Percentiles rank a stretch among this genome's conserved stretches.
These are phyloP conservation scores for Citrus sinensis DNA, from an alignment of 345 rosid genomes.

Conservation along the genomic window DVS_A1.0 CM039163.1:49730501-49731000, in stretches of 20 bases:
- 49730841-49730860: neutral
- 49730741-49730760: slow-evolving; percentile 22
- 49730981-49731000: too few species aligned
- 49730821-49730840: too few species aligned
- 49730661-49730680: slow-evolving; percentile 23
- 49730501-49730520: neutral
- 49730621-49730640: slow-evolving; percentile 39
- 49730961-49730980: too few species aligned
- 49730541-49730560: slow-evolving; percentile 18
- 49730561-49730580: neutral
- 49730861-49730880: fast-evolving
- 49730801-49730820: neutral
- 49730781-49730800: slow-evolving; percentile 1
- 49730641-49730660: slow-evolving; percentile 28
- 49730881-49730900: too few species aligned
- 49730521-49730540: neutral
- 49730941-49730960: fast-evolving
- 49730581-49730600: slow-evolving; percentile 29
- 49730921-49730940: too few species aligned
- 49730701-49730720: slow-evolving; percentile 27
- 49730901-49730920: too few species aligned
- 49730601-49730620: slow-evolving; percentile 38
- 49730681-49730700: slow-evolving; percentile 36
- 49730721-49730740: slow-evolving; percentile 20
- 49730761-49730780: slow-evolving; percentile 20